Evolutionary conservation across 2,329 filamentous ascomycete genomes (phyloP).

Genomic region (Cercospora sp.): DNA sequence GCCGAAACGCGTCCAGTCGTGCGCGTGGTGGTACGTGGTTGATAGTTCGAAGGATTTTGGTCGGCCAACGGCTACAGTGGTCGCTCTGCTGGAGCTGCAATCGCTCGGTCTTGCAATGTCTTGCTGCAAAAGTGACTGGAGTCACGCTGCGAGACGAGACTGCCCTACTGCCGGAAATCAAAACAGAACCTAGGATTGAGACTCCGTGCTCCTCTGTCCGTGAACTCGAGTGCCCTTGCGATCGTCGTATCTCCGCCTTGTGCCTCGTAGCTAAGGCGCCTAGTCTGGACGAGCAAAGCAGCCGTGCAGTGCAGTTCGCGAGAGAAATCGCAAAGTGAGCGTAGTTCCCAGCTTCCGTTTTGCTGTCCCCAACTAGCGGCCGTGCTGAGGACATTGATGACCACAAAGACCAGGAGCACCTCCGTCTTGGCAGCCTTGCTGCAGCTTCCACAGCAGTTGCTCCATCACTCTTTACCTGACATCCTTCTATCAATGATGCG

Average conservation of each 20-base stretch:
- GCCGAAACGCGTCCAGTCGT: not conserved
- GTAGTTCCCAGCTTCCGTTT: too few relatives aligned
- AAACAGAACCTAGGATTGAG: too few relatives aligned
- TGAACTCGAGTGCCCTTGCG: too few relatives aligned
- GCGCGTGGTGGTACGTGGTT: not conserved
- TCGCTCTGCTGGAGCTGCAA: not conserved
- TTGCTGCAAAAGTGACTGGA: not conserved
- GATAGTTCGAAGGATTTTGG: not conserved
- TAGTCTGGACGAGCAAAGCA: too few relatives aligned
- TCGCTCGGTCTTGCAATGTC: not conserved
- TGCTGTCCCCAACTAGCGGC: not conserved
- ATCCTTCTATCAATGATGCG: too few relatives aligned
- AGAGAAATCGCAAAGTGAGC: too few relatives aligned
- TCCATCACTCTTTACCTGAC: not conserved
- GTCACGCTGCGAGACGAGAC: not conserved
- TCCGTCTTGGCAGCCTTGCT: not conserved
- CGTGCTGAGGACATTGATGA: not conserved
- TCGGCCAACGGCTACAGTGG: not conserved
- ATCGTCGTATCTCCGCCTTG: too few relatives aligned
- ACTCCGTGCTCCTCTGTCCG: too few relatives aligned
- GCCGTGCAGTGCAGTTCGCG: too few relatives aligned
- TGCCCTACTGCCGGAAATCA: too few relatives aligned
- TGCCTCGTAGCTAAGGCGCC: too few relatives aligned
- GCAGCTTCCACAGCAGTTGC: too few relatives aligned
- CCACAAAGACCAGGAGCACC: not conserved